Percentiles rank a stretch among this genome's conserved stretches.
Conservation (phyloP, 1,284 basidiomycete species). For the Ceratobasidium sp. region DNA sequence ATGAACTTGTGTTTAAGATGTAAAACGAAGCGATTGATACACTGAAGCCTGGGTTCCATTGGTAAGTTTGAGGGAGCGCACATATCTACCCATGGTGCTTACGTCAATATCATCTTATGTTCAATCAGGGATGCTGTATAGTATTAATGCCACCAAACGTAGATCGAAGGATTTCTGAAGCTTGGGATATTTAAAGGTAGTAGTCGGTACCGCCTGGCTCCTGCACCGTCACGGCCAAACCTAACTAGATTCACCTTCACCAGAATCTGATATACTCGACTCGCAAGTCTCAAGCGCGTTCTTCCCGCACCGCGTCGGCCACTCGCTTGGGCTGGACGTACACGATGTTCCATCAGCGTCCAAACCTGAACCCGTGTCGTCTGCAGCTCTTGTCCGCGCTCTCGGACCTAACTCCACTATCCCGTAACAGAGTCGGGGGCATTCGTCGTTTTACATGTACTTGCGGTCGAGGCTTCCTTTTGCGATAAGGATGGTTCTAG, state of each 20-base stretch:
- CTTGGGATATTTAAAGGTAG: constrained; percentile 81
- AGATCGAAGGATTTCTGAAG: constrained; percentile 80
- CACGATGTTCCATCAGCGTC: constrained; percentile 84
- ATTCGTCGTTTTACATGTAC: constrained; percentile 77
- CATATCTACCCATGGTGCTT: too few relatives aligned
- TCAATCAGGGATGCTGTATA: too few relatives aligned
- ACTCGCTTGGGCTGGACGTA: constrained; percentile 88
- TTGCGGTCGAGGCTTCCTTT: constrained; percentile 79
- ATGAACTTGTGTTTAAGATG: constrained; percentile 88
- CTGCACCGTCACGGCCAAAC: not conserved
- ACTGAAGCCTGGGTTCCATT: constrained; percentile 78
- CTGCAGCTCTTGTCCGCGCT: not conserved
- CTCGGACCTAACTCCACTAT: constrained; percentile 45
- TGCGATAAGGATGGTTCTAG: constrained; percentile 82
- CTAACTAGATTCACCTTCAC: constrained; percentile 48
- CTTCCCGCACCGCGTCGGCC: constrained; percentile 92
- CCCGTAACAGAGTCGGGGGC: constrained; percentile 54
- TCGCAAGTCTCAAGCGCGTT: constrained; percentile 83
- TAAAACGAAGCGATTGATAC: constrained; percentile 78
- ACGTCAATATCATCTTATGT: too few relatives aligned
- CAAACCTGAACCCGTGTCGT: constrained; percentile 59
- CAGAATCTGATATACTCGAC: constrained; percentile 74
- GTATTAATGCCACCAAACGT: constrained; percentile 80
- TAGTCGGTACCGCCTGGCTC: not conserved
- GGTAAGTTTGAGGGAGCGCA: too few relatives aligned